Conservation (phyloP, 176 grass and related monocot genomes). For the Urochloa ruziziensis region DNA sequence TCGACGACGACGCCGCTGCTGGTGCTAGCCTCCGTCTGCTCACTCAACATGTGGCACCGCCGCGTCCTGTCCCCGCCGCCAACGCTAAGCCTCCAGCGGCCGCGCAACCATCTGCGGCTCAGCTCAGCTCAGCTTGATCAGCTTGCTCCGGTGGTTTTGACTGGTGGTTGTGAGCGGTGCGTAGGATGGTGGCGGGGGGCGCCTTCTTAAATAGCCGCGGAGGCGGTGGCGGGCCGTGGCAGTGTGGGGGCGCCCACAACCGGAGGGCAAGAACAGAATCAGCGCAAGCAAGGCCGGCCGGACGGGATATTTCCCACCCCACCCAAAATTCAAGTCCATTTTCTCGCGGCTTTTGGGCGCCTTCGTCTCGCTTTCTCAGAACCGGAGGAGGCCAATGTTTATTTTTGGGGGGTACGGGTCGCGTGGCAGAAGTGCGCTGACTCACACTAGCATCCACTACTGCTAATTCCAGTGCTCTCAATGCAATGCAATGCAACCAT, state of each 20-base stretch:
- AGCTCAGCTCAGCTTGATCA: not conserved
- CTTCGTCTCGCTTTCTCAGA: constrained; percentile 41
- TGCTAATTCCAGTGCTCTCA: not conserved
- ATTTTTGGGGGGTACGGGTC: constrained; percentile 16
- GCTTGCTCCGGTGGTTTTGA: not conserved
- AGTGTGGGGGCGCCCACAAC: constrained; percentile 12
- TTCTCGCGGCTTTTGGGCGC: not conserved
- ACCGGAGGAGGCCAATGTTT: not conserved
- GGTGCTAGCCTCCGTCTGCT: constrained; percentile 29
- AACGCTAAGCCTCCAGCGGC: constrained; percentile 23
- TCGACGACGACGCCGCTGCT: constrained; percentile 3
- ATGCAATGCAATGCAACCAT: not conserved
- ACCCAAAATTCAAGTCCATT: not conserved
- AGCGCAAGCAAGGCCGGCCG: not conserved
- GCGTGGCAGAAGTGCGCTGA: constrained; percentile 33
- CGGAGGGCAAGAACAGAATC: not conserved
- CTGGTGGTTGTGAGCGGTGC: constrained; percentile 12
- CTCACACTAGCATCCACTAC: not conserved
- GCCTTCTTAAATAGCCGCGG: constrained; percentile 46
- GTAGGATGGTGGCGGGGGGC: constrained; percentile 27
- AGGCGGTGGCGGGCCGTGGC: not conserved
- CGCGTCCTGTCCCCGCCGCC: not conserved
- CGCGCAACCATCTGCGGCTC: constrained; percentile 35
- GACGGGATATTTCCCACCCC: constrained; percentile 30
- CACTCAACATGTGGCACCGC: constrained; percentile 57